These are phyloP conservation scores for Cladophialophora bantiana DNA, from an alignment of 2,329 filamentous ascomycete species.

Conservation along the genomic window DNA sequence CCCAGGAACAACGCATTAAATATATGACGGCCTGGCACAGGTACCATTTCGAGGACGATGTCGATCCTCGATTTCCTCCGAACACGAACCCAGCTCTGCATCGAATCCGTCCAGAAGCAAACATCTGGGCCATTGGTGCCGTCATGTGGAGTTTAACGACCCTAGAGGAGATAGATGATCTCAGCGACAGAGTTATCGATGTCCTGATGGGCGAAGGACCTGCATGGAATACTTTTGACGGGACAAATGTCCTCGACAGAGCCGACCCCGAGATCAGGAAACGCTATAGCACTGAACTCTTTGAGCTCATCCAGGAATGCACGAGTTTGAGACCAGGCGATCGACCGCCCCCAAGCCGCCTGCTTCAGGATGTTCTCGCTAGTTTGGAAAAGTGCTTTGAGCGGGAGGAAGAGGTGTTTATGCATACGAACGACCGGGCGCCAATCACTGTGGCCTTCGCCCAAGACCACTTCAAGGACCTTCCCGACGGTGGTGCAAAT, in stretches of 20 bases:
- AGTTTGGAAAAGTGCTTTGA: neutral
- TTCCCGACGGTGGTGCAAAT: conserved; percentile 17
- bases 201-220: conserved; percentile 11
- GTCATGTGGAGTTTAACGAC: conserved; percentile 29
- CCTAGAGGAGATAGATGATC: conserved; percentile 21
- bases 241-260: conserved; percentile 14
- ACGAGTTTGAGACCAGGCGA: conserved; percentile 18
- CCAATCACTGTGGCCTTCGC: conserved; percentile 6
- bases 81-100: conserved; percentile 10
- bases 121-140: conserved; percentile 31
- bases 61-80: conserved; percentile 5
- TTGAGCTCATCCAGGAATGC: conserved; percentile 21
- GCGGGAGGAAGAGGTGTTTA: conserved; percentile 1
- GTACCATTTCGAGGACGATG: conserved; percentile 12
- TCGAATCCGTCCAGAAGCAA: conserved; percentile 21
- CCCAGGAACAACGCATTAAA: conserved; percentile 7
- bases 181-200: conserved; percentile 22
- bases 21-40: neutral
- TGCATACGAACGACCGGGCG: neutral
- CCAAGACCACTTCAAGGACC: conserved; percentile 5
- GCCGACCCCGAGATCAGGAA: neutral
- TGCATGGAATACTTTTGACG: conserved; percentile 5
- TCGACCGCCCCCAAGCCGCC: conserved; percentile 8
- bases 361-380: neutral
- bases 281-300: conserved; percentile 28